These are phyloP conservation scores for Plenodomus lindquistii DNA, from an alignment of 2,329 filamentous ascomycete genomes.

Conservation along the genomic window DNA sequence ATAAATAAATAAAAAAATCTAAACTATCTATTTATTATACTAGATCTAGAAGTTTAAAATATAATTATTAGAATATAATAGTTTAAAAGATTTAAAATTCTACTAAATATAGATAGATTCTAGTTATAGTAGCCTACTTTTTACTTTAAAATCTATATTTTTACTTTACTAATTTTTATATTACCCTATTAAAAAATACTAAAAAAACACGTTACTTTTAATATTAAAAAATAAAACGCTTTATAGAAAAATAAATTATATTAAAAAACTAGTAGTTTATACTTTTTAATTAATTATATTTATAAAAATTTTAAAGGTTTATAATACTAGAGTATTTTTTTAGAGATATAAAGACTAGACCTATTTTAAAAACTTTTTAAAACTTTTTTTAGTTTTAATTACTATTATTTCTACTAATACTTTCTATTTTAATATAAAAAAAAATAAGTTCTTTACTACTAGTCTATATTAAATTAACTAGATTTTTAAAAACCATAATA, in stretches of 20 bases:
- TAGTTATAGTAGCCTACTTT: not conserved
- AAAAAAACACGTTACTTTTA: no score
- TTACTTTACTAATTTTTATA: not conserved
- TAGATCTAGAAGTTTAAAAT: not conserved
- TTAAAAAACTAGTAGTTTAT: not conserved
- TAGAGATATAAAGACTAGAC: no score
- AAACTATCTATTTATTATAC: not conserved
- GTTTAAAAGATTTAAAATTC: not conserved
- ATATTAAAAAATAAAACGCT: no score
- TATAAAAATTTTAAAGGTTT: no score
- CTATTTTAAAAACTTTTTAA: no score
- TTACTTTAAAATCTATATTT: not conserved
- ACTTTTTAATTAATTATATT: not conserved
- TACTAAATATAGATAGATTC: not conserved
- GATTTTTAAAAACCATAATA: not conserved
- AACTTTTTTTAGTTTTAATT: not conserved
- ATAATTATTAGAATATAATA: not conserved
- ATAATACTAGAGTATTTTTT: no score
- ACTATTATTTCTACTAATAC: not conserved
- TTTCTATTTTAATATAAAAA: constrained; percentile 1
- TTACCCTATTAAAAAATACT: no score
- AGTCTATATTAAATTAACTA: not conserved
- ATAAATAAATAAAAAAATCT: not conserved
- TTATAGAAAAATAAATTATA: not conserved
- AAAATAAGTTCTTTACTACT: constrained; percentile 1